phyloP scores from a whole-genome alignment of 73 alveolate genomes.

The Blepharisma japonicum region DNA sequence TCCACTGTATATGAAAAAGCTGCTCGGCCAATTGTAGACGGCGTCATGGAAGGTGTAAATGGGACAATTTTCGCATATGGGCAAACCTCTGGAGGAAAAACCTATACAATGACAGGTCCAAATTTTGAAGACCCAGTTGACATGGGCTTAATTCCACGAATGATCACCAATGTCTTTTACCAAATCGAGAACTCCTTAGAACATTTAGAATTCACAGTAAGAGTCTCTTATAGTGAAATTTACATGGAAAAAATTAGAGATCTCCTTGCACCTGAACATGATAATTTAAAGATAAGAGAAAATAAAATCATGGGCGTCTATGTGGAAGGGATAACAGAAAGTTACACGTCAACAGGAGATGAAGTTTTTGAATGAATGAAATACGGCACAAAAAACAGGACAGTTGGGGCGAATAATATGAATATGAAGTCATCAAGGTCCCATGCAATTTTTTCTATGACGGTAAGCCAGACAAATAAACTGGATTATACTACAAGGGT shows the following conservation, averaged over 20 bases:
- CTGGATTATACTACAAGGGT: conserved; percentile 82
- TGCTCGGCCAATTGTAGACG: conserved; percentile 24
- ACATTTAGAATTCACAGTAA: conserved; percentile 76
- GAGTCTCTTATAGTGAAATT: conserved; percentile 89
- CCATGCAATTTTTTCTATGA: conserved; percentile 86
- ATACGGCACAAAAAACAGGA: conserved; percentile 83
- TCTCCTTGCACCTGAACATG: conserved; percentile 81
- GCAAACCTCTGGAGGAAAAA: conserved; percentile 24
- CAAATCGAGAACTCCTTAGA: conserved; percentile 77
- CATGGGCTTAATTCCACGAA: conserved; percentile 94
- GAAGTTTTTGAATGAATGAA: conserved; percentile 83
- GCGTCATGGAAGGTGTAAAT: conserved; percentile 13
- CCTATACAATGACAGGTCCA: conserved; percentile 35
- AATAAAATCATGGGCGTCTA: conserved; percentile 93
- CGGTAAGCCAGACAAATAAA: conserved; percentile 83
- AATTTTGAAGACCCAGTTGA: conserved; percentile 69
- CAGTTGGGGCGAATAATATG: conserved; percentile 90
- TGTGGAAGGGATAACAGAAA: conserved; percentile 86
- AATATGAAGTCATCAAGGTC: conserved; percentile 87
- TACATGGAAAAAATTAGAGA: conserved; percentile 97
- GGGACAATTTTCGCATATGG: conserved; percentile 32
- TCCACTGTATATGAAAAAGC: conserved; percentile 2
- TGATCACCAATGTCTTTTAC: conserved; percentile 82
- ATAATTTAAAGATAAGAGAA: conserved; percentile 84
- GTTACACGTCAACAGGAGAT: conserved; percentile 73